A percentile compares a stretch with the other conserved stretches of the same genome.
phyloP scores from a whole-genome alignment of 176 grass and related monocot species.

The Dactylis glomerata region DNA sequence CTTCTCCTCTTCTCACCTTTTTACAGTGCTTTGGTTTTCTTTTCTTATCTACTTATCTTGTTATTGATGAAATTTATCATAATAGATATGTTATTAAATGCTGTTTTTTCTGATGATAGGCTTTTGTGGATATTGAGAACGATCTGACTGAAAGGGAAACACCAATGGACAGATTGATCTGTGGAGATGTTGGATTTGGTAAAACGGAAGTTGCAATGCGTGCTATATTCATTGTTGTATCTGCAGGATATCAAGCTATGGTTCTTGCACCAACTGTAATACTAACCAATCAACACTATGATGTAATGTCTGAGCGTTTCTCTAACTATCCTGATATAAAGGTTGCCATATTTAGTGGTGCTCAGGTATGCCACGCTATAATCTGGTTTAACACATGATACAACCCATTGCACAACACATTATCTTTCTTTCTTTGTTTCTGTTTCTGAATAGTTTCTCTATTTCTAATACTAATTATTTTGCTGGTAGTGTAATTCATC shows the following conservation, averaged over 20 bases:
- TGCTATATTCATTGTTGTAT: constrained; percentile 83
- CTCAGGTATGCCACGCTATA: constrained; percentile 57
- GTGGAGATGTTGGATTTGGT: constrained; percentile 98
- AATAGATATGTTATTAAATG: constrained; percentile 13
- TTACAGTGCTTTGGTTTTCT: not conserved
- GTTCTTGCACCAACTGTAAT: constrained; percentile 90
- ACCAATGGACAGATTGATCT: constrained; percentile 97
- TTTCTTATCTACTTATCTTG: not conserved
- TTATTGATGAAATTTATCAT: constrained; percentile 7
- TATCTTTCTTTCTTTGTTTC: not conserved
- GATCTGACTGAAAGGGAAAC: constrained; percentile 94
- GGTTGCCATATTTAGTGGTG: constrained; percentile 75
- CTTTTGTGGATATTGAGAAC: constrained; percentile 95
- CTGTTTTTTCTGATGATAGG: constrained; percentile 45
- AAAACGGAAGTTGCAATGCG: constrained; percentile 97
- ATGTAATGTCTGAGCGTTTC: constrained; percentile 87
- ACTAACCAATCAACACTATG: constrained; percentile 88
- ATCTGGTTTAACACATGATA: not conserved
- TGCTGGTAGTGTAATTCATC: not conserved
- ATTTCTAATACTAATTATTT: not conserved
- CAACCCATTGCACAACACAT: not conserved
- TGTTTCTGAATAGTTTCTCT: not conserved
- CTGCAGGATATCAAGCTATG: constrained; percentile 87
- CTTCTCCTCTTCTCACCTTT: not conserved
- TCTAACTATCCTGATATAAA: constrained; percentile 74